phyloP scores from a whole-genome alignment of 2,329 filamentous ascomycete genomes.

The Botrytis squamosa region DNA sequence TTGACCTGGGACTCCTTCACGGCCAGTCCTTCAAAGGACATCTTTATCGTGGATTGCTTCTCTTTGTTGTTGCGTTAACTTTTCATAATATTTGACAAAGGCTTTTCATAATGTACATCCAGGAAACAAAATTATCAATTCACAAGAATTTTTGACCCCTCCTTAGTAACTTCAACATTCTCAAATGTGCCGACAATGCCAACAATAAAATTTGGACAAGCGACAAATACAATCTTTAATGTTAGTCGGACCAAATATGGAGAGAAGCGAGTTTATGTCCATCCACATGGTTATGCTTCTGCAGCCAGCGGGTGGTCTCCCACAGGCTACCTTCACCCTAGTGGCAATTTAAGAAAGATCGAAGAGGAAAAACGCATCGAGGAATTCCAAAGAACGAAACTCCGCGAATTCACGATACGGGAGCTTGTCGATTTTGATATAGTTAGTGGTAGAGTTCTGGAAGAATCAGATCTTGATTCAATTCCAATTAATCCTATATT shows the following conservation, averaged over 20 bases:
- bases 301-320: slow-evolving; percentile 1
- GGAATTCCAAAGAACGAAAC: background rate
- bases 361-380: slow-evolving; percentile 2
- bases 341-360: background rate
- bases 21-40: background rate
- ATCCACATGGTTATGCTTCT: background rate
- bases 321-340: background rate
- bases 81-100: background rate
- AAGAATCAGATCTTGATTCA: background rate
- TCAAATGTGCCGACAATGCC: background rate
- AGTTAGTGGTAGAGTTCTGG: background rate
- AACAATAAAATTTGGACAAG: background rate
- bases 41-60: background rate
- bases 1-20: background rate
- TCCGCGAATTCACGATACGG: background rate
- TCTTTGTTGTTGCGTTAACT: background rate
- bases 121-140: background rate
- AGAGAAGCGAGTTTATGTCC: background rate
- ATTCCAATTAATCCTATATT: slow-evolving; percentile 11
- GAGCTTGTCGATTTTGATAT: slow-evolving; percentile 19
- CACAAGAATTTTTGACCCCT: background rate
- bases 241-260: background rate
- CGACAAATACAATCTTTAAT: slow-evolving; percentile 4
- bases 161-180: background rate
- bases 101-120: background rate